These are phyloP conservation scores for Chenopodium quinoa DNA, from an alignment of 148 eudicot genomes.

Conservation along the genomic window DNA sequence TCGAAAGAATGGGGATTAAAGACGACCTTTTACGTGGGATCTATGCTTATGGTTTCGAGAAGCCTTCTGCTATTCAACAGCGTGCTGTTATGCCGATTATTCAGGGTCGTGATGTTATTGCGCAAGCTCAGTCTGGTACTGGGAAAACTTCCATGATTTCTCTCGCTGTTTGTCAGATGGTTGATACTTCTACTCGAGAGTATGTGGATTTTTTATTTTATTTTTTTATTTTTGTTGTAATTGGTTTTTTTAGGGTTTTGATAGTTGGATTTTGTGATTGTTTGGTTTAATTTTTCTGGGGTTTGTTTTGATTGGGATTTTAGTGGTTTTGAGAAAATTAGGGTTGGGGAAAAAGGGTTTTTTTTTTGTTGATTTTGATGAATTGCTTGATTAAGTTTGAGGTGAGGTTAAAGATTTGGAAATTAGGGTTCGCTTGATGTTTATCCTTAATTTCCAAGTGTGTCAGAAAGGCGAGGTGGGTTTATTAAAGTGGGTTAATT, in stretches of 20 bases:
- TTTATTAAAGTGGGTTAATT: neutral
- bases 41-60: slow-evolving; percentile 74
- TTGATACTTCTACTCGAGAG: slow-evolving; percentile 70
- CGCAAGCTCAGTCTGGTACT: slow-evolving; percentile 97
- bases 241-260: neutral
- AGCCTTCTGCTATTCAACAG: slow-evolving; percentile 95
- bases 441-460: neutral
- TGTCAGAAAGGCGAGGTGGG: neutral
- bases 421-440: neutral
- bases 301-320: neutral
- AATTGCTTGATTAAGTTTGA: neutral
- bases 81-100: slow-evolving; percentile 80
- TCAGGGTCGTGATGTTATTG: slow-evolving; percentile 85
- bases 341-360: neutral
- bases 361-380: neutral
- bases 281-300: neutral
- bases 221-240: neutral
- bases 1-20: slow-evolving; percentile 86
- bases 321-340: neutral
- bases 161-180: slow-evolving; percentile 84
- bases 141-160: slow-evolving; percentile 96
- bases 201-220: slow-evolving; percentile 23
- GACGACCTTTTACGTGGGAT: slow-evolving; percentile 73
- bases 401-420: neutral
- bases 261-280: neutral